phyloP scores from a whole-genome alignment of 345 rosid species.

The Gossypium turneri region DNA sequence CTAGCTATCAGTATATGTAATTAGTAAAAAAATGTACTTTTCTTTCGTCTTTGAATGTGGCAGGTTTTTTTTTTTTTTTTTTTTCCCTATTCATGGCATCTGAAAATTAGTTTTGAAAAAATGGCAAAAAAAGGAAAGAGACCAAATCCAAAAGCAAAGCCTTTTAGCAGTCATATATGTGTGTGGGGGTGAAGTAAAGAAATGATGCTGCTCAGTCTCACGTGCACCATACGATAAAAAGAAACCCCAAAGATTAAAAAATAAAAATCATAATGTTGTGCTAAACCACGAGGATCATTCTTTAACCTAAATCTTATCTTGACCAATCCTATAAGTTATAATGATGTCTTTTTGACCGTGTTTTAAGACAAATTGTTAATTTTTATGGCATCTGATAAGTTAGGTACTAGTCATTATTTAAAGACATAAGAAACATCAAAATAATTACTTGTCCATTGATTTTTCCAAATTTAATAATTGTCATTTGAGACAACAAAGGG shows the following conservation, averaged over 20 bases:
- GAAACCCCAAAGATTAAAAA: not conserved
- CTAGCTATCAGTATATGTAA: too few relatives aligned
- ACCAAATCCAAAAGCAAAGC: conserved; percentile 3
- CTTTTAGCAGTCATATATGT: conserved; percentile 6
- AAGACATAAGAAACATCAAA: not conserved
- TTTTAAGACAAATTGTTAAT: conserved; percentile 12
- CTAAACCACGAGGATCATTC: conserved; percentile 23
- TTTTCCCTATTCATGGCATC: too few relatives aligned
- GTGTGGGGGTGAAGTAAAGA: conserved; percentile 8
- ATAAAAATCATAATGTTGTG: conserved; percentile 27
- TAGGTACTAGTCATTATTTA: conserved; percentile 1
- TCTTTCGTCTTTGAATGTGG: too few relatives aligned
- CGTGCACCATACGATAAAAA: conserved; percentile 33
- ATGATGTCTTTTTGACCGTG: conserved; percentile 26
- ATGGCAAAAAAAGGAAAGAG: not conserved
- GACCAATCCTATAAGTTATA: conserved; percentile 9
- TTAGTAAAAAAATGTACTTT: too few relatives aligned
- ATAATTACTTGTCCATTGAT: conserved; percentile 14
- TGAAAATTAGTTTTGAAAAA: not conserved
- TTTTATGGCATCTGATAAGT: conserved; percentile 21
- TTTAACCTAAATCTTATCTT: not conserved
- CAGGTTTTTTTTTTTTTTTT: too few relatives aligned
- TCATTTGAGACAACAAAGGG: conserved; percentile 2
- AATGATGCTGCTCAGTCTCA: conserved; percentile 34
- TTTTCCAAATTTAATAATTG: conserved; percentile 13